Percentiles rank a stretch among this genome's conserved stretches.
Evolutionary conservation across 176 grass and related monocot genomes (phyloP).

Genomic region (Themeda triandra): DNA sequence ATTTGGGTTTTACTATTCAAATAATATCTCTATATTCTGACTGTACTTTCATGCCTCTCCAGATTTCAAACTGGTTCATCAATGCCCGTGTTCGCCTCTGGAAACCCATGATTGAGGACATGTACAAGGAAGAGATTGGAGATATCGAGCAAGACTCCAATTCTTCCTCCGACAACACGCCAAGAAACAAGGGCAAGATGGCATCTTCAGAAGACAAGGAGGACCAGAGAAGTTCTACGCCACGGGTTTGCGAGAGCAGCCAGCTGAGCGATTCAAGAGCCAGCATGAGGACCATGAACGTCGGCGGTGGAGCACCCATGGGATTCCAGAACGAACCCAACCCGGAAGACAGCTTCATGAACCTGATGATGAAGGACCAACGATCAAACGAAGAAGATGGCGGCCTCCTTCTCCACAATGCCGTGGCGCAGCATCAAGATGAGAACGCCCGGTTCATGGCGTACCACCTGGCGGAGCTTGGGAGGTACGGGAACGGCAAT

Average conservation of each 20-base stretch:
- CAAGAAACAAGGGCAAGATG: slow-evolving; percentile 57
- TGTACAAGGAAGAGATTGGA: slow-evolving; percentile 95
- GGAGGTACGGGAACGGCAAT: slow-evolving; percentile 56
- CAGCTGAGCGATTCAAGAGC: slow-evolving; percentile 54
- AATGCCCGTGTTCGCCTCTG: slow-evolving; percentile 95
- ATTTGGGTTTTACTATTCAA: neutral
- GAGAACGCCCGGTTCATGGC: slow-evolving; percentile 53
- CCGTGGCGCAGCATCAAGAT: slow-evolving; percentile 35
- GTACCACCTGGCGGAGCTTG: slow-evolving; percentile 70
- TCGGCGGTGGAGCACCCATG: slow-evolving; percentile 13
- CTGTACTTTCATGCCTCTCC: neutral
- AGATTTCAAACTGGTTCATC: slow-evolving; percentile 99
- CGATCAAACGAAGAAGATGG: slow-evolving; percentile 34
- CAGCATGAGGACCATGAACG: slow-evolving; percentile 33
- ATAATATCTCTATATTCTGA: neutral
- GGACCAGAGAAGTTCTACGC: slow-evolving; percentile 41
- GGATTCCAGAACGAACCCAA: slow-evolving; percentile 58
- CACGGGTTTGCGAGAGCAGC: slow-evolving; percentile 46
- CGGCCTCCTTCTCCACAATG: slow-evolving; percentile 47
- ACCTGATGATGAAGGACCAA: slow-evolving; percentile 79
- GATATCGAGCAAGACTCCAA: slow-evolving; percentile 87
- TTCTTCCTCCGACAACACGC: slow-evolving; percentile 84
- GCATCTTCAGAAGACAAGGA: slow-evolving; percentile 73
- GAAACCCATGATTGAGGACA: slow-evolving; percentile 99
- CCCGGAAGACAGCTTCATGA: slow-evolving; percentile 87